A percentile compares a stretch with the other conserved stretches of the same genome.
Evolutionary conservation across 768 basidiomycete species (phyloP).

Genomic region (Tricholoma sp.): DNA sequence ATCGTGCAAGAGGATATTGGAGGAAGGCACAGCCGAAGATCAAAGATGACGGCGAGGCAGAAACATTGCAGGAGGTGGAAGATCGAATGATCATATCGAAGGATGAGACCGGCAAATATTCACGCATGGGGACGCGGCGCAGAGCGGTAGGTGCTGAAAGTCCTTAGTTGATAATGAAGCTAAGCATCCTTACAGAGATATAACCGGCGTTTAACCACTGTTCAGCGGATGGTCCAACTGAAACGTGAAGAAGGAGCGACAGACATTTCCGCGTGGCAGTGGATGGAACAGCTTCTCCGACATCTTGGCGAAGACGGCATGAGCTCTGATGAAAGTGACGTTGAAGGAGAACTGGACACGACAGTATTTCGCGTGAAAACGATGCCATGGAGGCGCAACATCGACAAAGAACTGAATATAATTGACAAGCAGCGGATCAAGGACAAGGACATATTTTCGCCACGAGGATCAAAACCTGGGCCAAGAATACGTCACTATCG

Average conservation of each 20-base stretch:
- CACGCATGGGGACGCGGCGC: neutral
- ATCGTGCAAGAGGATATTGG: slow-evolving; percentile 6
- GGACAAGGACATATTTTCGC: slow-evolving; percentile 6
- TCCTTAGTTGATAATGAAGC: neutral
- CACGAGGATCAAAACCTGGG: neutral
- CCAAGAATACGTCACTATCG: neutral
- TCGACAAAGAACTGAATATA: slow-evolving; percentile 7
- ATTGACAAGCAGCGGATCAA: slow-evolving; percentile 5
- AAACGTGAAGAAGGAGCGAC: slow-evolving; percentile 3
- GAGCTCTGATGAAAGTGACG: slow-evolving; percentile 13
- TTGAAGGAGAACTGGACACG: slow-evolving; percentile 1
- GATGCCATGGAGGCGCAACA: slow-evolving; percentile 8
- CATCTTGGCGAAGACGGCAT: slow-evolving; percentile 10
- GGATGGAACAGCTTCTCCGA: slow-evolving; percentile 2
- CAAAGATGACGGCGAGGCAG: slow-evolving; percentile 9
- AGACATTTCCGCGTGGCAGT: slow-evolving; percentile 8
- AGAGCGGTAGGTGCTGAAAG: neutral
- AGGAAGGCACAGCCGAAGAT: slow-evolving; percentile 8
- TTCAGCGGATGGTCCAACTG: neutral
- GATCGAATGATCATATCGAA: slow-evolving; percentile 4
- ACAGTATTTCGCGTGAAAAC: slow-evolving; percentile 5
- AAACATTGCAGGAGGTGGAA: slow-evolving; percentile 9
- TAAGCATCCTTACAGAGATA: neutral
- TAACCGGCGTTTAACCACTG: neutral
- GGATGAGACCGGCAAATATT: slow-evolving; percentile 1